Conservation (phyloP, 345 rosid species). For the Cardamine chenopodiifolia region DNA sequence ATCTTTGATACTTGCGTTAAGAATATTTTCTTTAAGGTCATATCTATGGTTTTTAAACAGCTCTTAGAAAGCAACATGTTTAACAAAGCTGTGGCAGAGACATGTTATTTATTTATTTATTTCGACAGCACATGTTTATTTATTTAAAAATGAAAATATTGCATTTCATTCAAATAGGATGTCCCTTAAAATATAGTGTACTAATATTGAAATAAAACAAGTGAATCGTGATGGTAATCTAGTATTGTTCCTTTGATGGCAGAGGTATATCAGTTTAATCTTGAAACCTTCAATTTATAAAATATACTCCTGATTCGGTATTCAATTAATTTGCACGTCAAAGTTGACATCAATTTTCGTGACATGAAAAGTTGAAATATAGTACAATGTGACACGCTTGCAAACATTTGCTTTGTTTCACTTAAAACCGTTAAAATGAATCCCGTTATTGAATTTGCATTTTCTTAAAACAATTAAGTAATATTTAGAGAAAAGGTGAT, state of each 20-base stretch:
- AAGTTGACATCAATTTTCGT: conserved; percentile 4
- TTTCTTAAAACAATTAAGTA: background rate
- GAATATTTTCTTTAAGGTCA: too few relatives aligned
- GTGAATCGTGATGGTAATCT: background rate
- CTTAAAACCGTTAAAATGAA: background rate
- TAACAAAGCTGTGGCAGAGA: background rate
- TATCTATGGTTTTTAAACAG: background rate
- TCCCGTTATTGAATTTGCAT: background rate
- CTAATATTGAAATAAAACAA: background rate
- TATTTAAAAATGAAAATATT: background rate
- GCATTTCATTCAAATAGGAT: background rate
- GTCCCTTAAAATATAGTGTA: background rate
- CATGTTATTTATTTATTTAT: background rate
- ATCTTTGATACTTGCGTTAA: too few relatives aligned
- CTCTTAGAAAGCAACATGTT: background rate
- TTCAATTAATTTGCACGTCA: background rate
- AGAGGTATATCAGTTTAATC: background rate
- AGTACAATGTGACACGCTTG: conserved; percentile 1
- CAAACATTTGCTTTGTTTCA: background rate
- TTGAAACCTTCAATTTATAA: background rate
- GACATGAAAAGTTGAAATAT: background rate
- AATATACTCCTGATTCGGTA: background rate
- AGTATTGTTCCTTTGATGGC: background rate
- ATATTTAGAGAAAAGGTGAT: background rate
- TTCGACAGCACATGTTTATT: background rate